Evolutionary conservation across 805 yeast genomes (phyloP), one percentile per base, ranked within the genome.

Genomic region (Blastobotrys chiropterorum): DNA sequence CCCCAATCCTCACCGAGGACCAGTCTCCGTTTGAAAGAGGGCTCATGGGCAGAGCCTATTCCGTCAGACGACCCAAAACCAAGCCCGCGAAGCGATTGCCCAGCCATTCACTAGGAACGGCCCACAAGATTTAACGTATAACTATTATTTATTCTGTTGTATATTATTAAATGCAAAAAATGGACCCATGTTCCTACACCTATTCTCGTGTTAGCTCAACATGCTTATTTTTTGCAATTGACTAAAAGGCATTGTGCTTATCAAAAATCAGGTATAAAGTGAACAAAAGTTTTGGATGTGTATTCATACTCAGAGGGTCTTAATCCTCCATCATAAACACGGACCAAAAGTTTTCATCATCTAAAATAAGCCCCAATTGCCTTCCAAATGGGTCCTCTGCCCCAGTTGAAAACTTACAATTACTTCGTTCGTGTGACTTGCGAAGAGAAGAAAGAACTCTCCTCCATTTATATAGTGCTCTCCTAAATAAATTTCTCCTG

Each of bases 271-370:
- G 48, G n/a, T 15, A 38, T 38, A 30, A 46, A 34, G 48, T 46
- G 48, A 46, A 34, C 20, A 4, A 31, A 31, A 34, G 20, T 51
- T 50, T 57, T 61, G 70, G 70, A 53, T 53, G 56, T 63, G 60
- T 64, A 67, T 66, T 64, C 71, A 66, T 58, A 14, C 16, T 13
- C 49, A 56, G 56, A 65, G 71, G 67, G 69, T 66, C 69, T 66
- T 64, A 66, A 56, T 55, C 66, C 70, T 62, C 58, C 60, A 60
- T 67, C 70, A 64, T 68, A 56, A 67, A 67, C 70, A 67, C 70
- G 70, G 70, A 67, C 70, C 70, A 67, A 50, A 46, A 44, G 38
- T 44, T 58, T 42, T 60, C 65, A 62, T 62, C 65, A 62, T 53
- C 14, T 46, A n/a, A 30, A 42, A 14, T 43, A n/a, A 4, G 5